These are phyloP conservation scores for Alternaria burnsii DNA, from an alignment of 2,329 filamentous ascomycete species.

Conservation along the genomic window DNA sequence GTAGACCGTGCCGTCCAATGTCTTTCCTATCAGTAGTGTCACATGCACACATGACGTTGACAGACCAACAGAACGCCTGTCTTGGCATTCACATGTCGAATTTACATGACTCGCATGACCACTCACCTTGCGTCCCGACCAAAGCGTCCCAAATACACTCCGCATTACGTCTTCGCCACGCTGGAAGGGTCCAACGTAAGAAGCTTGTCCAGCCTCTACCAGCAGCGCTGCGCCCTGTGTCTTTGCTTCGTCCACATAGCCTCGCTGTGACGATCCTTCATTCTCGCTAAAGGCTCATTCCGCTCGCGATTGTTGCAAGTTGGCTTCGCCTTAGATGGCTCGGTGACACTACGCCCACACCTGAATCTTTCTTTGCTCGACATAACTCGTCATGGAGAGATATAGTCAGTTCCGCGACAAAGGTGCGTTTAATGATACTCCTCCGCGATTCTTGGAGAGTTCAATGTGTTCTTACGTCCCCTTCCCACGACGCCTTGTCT, in stretches of 20 bases:
- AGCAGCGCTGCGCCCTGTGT: not conserved
- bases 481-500: not conserved
- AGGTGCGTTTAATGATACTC: constrained; percentile 62
- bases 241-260: constrained; percentile 1
- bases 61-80: constrained; percentile 8
- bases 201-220: constrained; percentile 4
- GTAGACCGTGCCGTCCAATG: not conserved
- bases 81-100: constrained; percentile 42
- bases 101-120: constrained; percentile 26
- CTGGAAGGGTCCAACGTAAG: constrained; percentile 1
- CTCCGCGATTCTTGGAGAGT: not conserved
- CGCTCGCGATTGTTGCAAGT: not conserved
- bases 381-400: constrained; percentile 76
- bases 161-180: constrained; percentile 16
- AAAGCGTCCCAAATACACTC: constrained; percentile 21
- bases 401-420: constrained; percentile 92
- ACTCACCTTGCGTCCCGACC: constrained; percentile 25
- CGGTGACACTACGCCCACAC: constrained; percentile 25
- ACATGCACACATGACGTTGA: constrained; percentile 12
- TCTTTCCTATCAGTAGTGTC: constrained; percentile 4
- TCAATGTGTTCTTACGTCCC: not conserved
- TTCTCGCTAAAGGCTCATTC: constrained; percentile 10
- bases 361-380: constrained; percentile 2
- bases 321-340: constrained; percentile 25
- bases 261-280: not conserved